Evolutionary conservation across 371 early-diverging fungal species (phyloP).

Genomic region (Syncephalastrum racemosum): DNA sequence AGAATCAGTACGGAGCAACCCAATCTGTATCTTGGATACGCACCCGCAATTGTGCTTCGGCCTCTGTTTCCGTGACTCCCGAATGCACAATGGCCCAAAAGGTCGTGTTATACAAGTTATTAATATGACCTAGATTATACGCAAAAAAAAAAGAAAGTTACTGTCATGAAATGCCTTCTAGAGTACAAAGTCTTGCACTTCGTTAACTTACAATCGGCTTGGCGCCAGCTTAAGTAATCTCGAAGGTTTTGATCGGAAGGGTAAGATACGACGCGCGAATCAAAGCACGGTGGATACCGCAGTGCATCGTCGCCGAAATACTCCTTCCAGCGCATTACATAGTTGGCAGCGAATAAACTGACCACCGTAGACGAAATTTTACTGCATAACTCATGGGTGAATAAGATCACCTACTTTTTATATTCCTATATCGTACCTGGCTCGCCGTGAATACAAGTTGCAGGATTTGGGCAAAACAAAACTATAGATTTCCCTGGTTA

Average conservation of each 20-base stretch:
- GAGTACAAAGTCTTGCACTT: no score
- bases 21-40: slow-evolving; percentile 8
- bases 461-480: slow-evolving; percentile 72
- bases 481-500: slow-evolving; percentile 24
- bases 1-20: not conserved
- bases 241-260: slow-evolving; percentile 78
- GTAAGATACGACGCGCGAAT: slow-evolving; percentile 87
- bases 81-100: slow-evolving; percentile 90
- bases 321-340: slow-evolving; percentile 79
- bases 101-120: slow-evolving; percentile 90
- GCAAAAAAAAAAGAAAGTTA: no score
- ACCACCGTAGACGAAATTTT: slow-evolving; percentile 87
- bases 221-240: slow-evolving; percentile 95
- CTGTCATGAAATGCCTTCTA: no score
- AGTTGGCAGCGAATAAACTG: slow-evolving; percentile 85
- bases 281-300: slow-evolving; percentile 87
- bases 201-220: slow-evolving; percentile 78
- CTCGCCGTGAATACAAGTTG: slow-evolving; percentile 78
- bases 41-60: slow-evolving; percentile 69
- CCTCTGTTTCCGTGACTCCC: slow-evolving; percentile 65
- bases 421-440: slow-evolving; percentile 39
- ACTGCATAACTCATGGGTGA: slow-evolving; percentile 26
- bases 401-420: not conserved
- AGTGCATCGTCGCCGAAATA: slow-evolving; percentile 69
- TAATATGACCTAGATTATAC: slow-evolving; percentile 73